Base-by-base conservation (phyloP, 2,329 filamentous ascomycete genomes). In the Alternaria sp. region DNA sequence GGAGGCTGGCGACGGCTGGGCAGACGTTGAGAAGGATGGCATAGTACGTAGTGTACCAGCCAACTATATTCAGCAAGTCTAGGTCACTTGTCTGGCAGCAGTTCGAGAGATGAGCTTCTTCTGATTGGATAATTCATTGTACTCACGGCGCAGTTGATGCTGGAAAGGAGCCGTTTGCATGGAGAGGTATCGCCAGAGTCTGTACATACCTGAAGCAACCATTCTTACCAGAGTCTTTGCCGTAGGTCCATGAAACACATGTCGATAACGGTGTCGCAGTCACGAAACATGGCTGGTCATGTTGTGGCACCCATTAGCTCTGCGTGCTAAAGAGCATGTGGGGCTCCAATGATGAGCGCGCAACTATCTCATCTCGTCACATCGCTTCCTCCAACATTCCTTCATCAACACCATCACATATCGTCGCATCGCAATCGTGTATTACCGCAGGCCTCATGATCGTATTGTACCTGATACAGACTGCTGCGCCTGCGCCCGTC, bases 1-100 rank as follows among this genome's bases (percentile, higher is more conserved):
- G 57, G 94, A 98, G 75, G 86, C 89, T 0, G 95, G 95, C 1
- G 95, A 98, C 81, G 95, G 95, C 0, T 99, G 95, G 95, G 92
- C 90, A 28, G 95, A 98, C 81, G 95, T 99, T 18, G 95, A 98
- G 82, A 93, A 92, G 79, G 93, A 92, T 18, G 94, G 94, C 1
- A 83, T 89, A 41, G 92, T 89, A 49, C 94, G 89, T 75, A 97
- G 93, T 77, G 95, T 99, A 54, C 95, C 95, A 46, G 94, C 94
- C 38, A 96, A 93, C 78, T 99, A 98, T 82, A 87, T 98, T 61
- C 91, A 93, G 79, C 87, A 90, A 72, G 87, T 92, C 51, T 91
- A 69, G 68, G 59, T 43, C 30, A 66, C 68, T 51, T 68, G 62
- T 48, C 47, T 66, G 60, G 55, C 59, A 34, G 59, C 59, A 26